A percentile compares a stretch with the other conserved stretches of the same genome.
phyloP scores from a whole-genome alignment of 768 basidiomycete species.

The Mycena capillaripes region DNA sequence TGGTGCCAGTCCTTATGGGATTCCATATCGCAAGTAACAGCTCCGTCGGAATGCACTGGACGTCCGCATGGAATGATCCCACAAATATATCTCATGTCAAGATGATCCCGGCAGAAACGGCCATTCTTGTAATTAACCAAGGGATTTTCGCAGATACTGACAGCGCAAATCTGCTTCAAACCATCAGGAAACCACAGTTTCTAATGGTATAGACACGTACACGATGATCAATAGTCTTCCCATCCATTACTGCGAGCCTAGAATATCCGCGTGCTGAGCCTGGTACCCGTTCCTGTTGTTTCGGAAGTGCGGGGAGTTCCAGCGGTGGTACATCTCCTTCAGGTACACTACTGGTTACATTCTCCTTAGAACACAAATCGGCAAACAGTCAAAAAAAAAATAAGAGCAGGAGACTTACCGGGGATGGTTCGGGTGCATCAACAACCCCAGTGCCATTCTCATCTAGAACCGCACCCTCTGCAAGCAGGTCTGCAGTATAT shows the following conservation, averaged over 20 bases:
- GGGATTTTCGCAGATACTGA: constrained; percentile 36
- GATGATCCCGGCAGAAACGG: constrained; percentile 45
- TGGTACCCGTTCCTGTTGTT: constrained; percentile 27
- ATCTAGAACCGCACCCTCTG: neutral
- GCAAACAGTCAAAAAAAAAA: neutral
- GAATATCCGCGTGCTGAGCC: constrained; percentile 38
- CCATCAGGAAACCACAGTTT: neutral
- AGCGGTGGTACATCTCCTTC: neutral
- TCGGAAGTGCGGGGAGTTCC: neutral
- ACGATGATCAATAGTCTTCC: constrained; percentile 45
- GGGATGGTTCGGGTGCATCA: neutral
- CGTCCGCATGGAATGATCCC: constrained; percentile 42
- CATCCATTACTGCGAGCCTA: constrained; percentile 50
- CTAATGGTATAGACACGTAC: constrained; percentile 24
- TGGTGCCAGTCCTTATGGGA: constrained; percentile 39
- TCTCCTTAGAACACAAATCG: neutral
- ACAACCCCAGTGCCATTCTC: neutral
- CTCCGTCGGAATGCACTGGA: constrained; percentile 7
- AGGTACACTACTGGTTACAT: neutral
- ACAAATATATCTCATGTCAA: constrained; percentile 34
- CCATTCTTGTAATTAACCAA: constrained; percentile 47
- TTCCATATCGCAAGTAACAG: constrained; percentile 35
- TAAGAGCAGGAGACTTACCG: neutral
- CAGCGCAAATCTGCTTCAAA: constrained; percentile 40
- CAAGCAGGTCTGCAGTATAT: neutral